These are phyloP conservation scores for Candida pini DNA, from an alignment of 805 yeast genomes.

Conservation along the genomic window DNA sequence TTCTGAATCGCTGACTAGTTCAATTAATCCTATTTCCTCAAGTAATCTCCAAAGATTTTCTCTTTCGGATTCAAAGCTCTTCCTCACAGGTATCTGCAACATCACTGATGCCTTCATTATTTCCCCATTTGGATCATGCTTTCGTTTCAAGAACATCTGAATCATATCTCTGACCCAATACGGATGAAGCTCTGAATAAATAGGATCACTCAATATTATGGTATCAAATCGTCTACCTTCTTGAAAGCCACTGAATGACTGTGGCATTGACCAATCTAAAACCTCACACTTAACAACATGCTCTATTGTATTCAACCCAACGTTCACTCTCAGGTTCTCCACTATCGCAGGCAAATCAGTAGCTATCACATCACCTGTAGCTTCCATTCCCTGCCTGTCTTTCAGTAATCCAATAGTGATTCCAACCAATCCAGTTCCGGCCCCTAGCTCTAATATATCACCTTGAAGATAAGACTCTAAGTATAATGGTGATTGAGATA, in stretches of 20 bases:
- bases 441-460: constrained; percentile 70
- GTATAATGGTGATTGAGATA: constrained; percentile 28
- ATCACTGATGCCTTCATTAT: constrained; percentile 34
- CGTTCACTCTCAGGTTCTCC: constrained; percentile 58
- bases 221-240: constrained; percentile 39
- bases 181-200: constrained; percentile 82
- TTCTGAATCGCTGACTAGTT: constrained; percentile 38
- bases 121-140: constrained; percentile 22
- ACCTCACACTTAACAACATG: constrained; percentile 28
- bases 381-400: constrained; percentile 12
- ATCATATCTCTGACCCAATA: constrained; percentile 61
- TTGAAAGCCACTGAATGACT: constrained; percentile 19
- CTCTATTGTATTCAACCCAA: constrained; percentile 41
- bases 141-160: constrained; percentile 34
- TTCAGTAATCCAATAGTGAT: constrained; percentile 52
- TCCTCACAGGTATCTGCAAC: constrained; percentile 73
- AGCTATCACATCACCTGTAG: constrained; percentile 31
- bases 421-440: constrained; percentile 93
- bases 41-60: constrained; percentile 53
- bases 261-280: constrained; percentile 76
- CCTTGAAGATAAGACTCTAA: constrained; percentile 15
- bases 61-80: constrained; percentile 61
- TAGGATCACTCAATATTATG: constrained; percentile 78
- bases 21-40: constrained; percentile 29
- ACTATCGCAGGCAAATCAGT: constrained; percentile 82